phyloP scores from a whole-genome alignment of 2,329 filamentous ascomycete species.

The Didymella pomorum region DNA sequence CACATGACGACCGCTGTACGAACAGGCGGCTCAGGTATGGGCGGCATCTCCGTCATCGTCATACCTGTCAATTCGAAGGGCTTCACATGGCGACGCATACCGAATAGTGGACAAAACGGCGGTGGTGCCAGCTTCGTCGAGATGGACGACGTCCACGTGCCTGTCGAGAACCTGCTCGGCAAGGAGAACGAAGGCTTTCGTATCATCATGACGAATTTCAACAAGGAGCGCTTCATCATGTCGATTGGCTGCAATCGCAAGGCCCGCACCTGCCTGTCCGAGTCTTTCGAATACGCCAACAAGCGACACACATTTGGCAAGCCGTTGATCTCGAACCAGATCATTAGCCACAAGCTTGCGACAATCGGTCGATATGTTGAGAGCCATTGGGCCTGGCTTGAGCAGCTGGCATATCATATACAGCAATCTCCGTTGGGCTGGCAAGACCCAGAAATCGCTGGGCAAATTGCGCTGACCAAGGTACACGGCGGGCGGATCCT shows the following conservation, averaged over 20 bases:
- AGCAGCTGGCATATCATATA: slow-evolving; percentile 66
- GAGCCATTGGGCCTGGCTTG: slow-evolving; percentile 67
- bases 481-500: slow-evolving; percentile 60
- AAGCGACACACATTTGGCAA: slow-evolving; percentile 66
- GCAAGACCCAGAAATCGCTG: slow-evolving; percentile 51
- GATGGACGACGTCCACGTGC: slow-evolving; percentile 64
- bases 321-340: slow-evolving; percentile 65
- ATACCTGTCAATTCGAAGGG: slow-evolving; percentile 62
- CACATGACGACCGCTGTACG: slow-evolving; percentile 70
- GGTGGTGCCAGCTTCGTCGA: slow-evolving; percentile 67
- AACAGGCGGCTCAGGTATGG: slow-evolving; percentile 63
- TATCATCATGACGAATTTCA: slow-evolving; percentile 65
- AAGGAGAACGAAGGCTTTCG: slow-evolving; percentile 64
- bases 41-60: slow-evolving; percentile 66
- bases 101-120: slow-evolving; percentile 72
- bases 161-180: slow-evolving; percentile 62
- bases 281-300: slow-evolving; percentile 62
- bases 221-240: slow-evolving; percentile 65
- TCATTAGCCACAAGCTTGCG: slow-evolving; percentile 68
- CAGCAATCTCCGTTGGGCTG: slow-evolving; percentile 54
- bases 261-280: slow-evolving; percentile 63
- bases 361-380: slow-evolving; percentile 68
- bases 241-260: slow-evolving; percentile 65
- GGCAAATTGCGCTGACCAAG: slow-evolving; percentile 55
- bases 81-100: slow-evolving; percentile 63